phyloP scores from a whole-genome alignment of 768 basidiomycete species.

The Vishniacozyma victoriae region DNA sequence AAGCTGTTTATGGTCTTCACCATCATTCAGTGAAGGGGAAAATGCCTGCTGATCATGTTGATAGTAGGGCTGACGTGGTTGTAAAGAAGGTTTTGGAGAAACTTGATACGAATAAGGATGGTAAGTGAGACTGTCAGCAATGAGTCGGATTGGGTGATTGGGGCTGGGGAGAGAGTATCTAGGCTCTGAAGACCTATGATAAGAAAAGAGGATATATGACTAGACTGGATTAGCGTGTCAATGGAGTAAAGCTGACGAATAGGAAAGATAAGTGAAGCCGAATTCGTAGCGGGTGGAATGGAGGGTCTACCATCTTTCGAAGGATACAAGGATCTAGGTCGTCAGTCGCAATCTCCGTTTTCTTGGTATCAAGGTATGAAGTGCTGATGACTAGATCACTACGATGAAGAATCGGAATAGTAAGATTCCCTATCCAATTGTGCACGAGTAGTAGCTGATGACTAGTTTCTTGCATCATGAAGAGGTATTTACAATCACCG shows the following conservation, averaged over 20 bases:
- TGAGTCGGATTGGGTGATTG: background rate
- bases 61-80: constrained; percentile 73
- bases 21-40: constrained; percentile 77
- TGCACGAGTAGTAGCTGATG: constrained; percentile 2
- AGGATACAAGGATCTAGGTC: constrained; percentile 46
- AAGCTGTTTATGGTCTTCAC: constrained; percentile 93
- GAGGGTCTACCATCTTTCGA: constrained; percentile 46
- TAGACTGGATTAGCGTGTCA: background rate
- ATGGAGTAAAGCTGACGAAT: background rate
- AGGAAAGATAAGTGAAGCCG: constrained; percentile 40
- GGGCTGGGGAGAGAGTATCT: too few relatives aligned
- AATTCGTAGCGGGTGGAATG: constrained; percentile 43
- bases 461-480: constrained; percentile 68
- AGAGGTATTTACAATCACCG: constrained; percentile 52
- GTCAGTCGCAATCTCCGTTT: constrained; percentile 25
- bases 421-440: constrained; percentile 13
- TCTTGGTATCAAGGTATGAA: background rate
- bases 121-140: constrained; percentile 51
- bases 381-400: constrained; percentile 26
- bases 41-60: constrained; percentile 64
- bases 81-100: constrained; percentile 62
- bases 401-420: constrained; percentile 49
- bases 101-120: constrained; percentile 72
- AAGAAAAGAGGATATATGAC: background rate
- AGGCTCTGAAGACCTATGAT: too few relatives aligned